These are phyloP conservation scores for Claviceps sp. DNA, from an alignment of 2,329 filamentous ascomycete species.

Conservation along the genomic window DNA sequence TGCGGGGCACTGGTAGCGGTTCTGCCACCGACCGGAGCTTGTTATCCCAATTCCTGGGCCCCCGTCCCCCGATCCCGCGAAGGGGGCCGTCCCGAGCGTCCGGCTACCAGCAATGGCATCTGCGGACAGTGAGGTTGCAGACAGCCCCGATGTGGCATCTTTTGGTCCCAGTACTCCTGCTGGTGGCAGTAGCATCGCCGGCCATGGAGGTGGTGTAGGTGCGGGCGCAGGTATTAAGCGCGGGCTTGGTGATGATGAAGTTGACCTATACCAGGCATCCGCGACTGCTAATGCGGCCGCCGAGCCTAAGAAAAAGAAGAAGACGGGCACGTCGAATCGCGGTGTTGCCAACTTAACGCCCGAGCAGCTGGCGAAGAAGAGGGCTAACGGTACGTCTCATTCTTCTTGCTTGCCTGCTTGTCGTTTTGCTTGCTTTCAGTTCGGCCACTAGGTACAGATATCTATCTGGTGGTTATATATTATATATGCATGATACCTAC, in stretches of 20 bases:
- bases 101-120: slow-evolving; percentile 1
- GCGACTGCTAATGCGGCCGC: slow-evolving; percentile 5
- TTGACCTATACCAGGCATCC: background rate
- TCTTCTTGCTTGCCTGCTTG: background rate
- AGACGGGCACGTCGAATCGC: slow-evolving; percentile 29
- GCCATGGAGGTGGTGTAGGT: background rate
- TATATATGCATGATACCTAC: background rate
- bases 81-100: background rate
- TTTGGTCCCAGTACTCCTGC: background rate
- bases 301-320: slow-evolving; percentile 25
- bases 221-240: background rate
- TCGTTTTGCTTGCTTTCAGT: background rate
- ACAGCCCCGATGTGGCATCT: slow-evolving; percentile 2
- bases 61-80: background rate
- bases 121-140: background rate
- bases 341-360: slow-evolving; percentile 53
- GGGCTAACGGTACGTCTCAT: slow-evolving; percentile 37
- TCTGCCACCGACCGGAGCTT: no score
- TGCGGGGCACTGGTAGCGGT: no score
- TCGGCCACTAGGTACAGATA: background rate
- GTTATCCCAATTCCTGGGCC: no score
- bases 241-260: background rate
- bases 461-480: background rate
- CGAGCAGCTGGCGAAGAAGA: slow-evolving; percentile 59
- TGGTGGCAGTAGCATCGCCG: background rate